A percentile compares a stretch with the other conserved stretches of the same genome.
Conservation (phyloP, 2,329 filamentous ascomycete species). For the Monilinia aucupariae region DNA sequence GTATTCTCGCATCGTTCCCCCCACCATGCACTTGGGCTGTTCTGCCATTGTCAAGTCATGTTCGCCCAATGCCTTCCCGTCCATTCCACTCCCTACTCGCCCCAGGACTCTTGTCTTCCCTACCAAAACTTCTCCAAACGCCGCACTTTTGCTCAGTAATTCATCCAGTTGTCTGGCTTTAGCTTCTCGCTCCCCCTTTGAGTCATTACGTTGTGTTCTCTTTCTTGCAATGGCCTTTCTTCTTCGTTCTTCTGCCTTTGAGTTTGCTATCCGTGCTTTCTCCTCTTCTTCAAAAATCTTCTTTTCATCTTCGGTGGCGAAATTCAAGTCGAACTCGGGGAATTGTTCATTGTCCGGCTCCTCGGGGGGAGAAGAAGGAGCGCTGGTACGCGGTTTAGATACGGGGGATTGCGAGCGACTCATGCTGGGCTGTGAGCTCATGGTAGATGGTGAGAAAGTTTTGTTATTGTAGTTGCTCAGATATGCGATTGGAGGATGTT, state of each 20-base stretch:
- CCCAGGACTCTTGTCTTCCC: constrained; percentile 59
- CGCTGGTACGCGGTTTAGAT: constrained; percentile 26
- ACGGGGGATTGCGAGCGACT: constrained; percentile 21
- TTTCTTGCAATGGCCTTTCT: constrained; percentile 38
- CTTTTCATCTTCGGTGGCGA: constrained; percentile 31
- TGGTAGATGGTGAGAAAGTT: not conserved
- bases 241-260: constrained; percentile 39
- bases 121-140: constrained; percentile 58
- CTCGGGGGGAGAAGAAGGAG: constrained; percentile 28
- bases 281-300: constrained; percentile 40
- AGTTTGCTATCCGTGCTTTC: constrained; percentile 44
- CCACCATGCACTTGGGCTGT: constrained; percentile 78
- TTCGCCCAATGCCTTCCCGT: constrained; percentile 55
- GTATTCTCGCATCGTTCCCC: constrained; percentile 88
- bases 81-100: constrained; percentile 54
- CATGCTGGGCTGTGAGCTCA: constrained; percentile 18
- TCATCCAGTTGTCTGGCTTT: constrained; percentile 57
- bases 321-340: constrained; percentile 22
- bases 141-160: constrained; percentile 52
- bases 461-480: not conserved
- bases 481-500: not conserved
- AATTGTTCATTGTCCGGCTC: constrained; percentile 7
- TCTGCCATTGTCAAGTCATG: constrained; percentile 72
- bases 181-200: constrained; percentile 49
- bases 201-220: constrained; percentile 42